A percentile compares a stretch with the other conserved stretches of the same genome.
Evolutionary conservation across 257 asterid genomes (phyloP).

Genomic region (Euphrasia confusa): DNA sequence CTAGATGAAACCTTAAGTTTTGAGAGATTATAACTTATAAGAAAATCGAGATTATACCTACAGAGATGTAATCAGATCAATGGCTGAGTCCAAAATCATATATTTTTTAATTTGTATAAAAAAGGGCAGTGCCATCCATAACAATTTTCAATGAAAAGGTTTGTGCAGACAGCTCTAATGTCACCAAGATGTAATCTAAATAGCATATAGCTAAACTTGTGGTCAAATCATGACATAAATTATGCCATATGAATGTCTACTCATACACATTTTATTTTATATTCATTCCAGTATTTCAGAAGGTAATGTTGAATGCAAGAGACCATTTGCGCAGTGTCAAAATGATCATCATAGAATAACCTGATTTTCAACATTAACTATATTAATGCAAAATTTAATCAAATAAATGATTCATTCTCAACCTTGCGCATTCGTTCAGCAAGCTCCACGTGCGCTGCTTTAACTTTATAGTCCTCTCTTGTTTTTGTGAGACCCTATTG

Average conservation of each 20-base stretch:
- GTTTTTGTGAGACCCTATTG: constrained; percentile 91
- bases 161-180: constrained; percentile 13
- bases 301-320: constrained; percentile 2
- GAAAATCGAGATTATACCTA: constrained; percentile 6
- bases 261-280: neutral
- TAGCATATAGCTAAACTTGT: neutral
- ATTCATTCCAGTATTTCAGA: neutral
- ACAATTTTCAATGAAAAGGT: neutral
- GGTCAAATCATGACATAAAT: constrained; percentile 7
- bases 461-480: constrained; percentile 96
- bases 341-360: constrained; percentile 16
- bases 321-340: constrained; percentile 6
- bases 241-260: neutral
- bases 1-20: constrained; percentile 10
- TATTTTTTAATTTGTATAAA: neutral
- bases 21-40: neutral
- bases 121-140: neutral
- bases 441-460: constrained; percentile 96
- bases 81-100: neutral
- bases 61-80: constrained; percentile 9
- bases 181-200: neutral
- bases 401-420: constrained; percentile 24
- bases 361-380: constrained; percentile 5
- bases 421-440: constrained; percentile 99
- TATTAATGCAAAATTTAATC: neutral